Conservation (phyloP, 768 basidiomycete genomes). For the Hemileccinum rubropunctum region DNA sequence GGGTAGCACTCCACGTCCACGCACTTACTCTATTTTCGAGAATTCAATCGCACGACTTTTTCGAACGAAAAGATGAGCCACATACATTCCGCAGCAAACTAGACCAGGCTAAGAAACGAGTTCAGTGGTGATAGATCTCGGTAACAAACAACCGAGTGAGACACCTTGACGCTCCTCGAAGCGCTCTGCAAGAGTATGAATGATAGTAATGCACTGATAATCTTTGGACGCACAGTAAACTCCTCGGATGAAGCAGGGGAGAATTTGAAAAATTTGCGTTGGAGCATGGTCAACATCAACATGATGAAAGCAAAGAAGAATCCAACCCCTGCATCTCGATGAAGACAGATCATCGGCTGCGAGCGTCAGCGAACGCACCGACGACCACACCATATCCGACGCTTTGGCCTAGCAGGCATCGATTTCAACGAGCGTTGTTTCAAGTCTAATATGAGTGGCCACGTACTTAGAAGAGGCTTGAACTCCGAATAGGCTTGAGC, state of each 20-base stretch:
- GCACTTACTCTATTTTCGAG: conserved; percentile 41
- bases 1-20: conserved; percentile 57
- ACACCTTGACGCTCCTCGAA: conserved; percentile 44
- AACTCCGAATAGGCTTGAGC: conserved; percentile 33
- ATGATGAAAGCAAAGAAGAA: conserved; percentile 50
- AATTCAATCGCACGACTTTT: background rate
- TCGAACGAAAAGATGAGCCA: background rate
- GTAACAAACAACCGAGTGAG: background rate
- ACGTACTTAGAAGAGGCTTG: conserved; percentile 39
- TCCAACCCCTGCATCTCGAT: conserved; percentile 38
- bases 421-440: background rate
- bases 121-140: background rate
- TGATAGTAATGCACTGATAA: background rate
- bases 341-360: background rate
- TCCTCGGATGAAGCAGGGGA: conserved; percentile 49
- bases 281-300: conserved; percentile 43
- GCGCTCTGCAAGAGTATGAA: conserved; percentile 32
- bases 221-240: conserved; percentile 36
- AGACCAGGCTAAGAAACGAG: conserved; percentile 39
- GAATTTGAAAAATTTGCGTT: conserved; percentile 44
- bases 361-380: conserved; percentile 26
- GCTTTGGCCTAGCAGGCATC: conserved; percentile 35
- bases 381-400: conserved; percentile 51
- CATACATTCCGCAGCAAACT: conserved; percentile 49
- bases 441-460: background rate